Evolutionary conservation across 2,329 filamentous ascomycete genomes (phyloP).

Genomic region (Fusarium chlamydosporum): DNA sequence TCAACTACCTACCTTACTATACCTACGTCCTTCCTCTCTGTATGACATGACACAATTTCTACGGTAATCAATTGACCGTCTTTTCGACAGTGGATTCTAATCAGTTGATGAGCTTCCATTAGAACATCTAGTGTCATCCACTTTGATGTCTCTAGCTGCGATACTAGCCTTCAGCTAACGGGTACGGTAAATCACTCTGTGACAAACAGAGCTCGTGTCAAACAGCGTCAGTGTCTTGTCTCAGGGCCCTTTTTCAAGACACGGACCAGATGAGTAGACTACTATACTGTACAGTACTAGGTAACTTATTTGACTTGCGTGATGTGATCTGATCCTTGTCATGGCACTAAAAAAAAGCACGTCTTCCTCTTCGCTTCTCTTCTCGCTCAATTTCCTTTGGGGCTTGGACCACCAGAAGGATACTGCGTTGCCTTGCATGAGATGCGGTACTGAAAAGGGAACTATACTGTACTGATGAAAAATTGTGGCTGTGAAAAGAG

Average conservation of each 20-base stretch:
- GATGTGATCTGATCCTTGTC: conserved; percentile 17
- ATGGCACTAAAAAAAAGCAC: conserved; percentile 19
- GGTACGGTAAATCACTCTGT: conserved; percentile 13
- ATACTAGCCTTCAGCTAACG: neutral
- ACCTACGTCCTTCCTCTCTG: no score
- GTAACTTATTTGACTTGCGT: conserved; percentile 25
- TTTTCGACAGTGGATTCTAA: conserved; percentile 9
- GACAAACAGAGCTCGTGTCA: conserved; percentile 22
- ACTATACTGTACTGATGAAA: neutral
- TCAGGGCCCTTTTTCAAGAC: conserved; percentile 10
- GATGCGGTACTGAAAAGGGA: conserved; percentile 9
- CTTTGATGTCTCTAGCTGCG: conserved; percentile 13
- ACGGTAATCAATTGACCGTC: conserved; percentile 11
- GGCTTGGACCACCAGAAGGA: conserved; percentile 30
- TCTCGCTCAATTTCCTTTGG: conserved; percentile 37
- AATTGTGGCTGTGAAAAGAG: conserved; percentile 13
- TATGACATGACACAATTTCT: neutral
- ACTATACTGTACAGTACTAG: conserved; percentile 7
- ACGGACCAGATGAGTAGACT: neutral
- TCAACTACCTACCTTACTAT: no score
- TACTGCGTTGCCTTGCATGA: conserved; percentile 25
- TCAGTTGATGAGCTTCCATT: conserved; percentile 11
- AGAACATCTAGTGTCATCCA: conserved; percentile 19
- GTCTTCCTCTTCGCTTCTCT: neutral
- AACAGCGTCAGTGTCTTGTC: conserved; percentile 25